These are phyloP conservation scores for Penicillium sp. DNA, from an alignment of 2,329 filamentous ascomycete genomes.

Conservation along the genomic window DNA sequence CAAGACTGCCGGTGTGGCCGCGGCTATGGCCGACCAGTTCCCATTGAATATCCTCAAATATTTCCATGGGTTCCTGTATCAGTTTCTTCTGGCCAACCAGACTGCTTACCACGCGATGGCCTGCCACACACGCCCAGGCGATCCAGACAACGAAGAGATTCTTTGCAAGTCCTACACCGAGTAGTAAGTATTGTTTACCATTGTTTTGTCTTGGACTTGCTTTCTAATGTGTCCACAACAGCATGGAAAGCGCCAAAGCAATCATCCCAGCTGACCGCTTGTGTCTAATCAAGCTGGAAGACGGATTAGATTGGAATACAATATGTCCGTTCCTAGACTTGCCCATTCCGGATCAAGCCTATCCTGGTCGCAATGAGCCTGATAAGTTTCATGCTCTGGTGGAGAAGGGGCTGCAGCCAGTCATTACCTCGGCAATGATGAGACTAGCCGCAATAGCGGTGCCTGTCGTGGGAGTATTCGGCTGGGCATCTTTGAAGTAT, in stretches of 20 bases:
- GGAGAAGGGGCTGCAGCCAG: slow-evolving; percentile 9
- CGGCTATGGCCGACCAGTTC: slow-evolving; percentile 5
- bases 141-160: slow-evolving; percentile 11
- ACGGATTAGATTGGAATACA: slow-evolving; percentile 21
- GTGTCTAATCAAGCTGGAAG: slow-evolving; percentile 17
- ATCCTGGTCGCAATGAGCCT: slow-evolving; percentile 20
- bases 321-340: slow-evolving; percentile 23
- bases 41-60: slow-evolving; percentile 21
- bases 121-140: slow-evolving; percentile 9
- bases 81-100: slow-evolving; percentile 11
- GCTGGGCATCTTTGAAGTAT: slow-evolving; percentile 11
- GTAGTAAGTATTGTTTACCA: slow-evolving; percentile 15
- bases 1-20: slow-evolving; percentile 12
- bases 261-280: slow-evolving; percentile 19
- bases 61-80: slow-evolving; percentile 13
- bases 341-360: slow-evolving; percentile 16
- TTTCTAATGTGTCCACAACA: slow-evolving; percentile 2
- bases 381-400: slow-evolving; percentile 18
- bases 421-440: slow-evolving; percentile 10
- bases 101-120: slow-evolving; percentile 12
- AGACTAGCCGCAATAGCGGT: slow-evolving; percentile 10
- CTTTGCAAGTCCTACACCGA: slow-evolving; percentile 16
- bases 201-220: too few species aligned
- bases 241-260: slow-evolving; percentile 18
- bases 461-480: slow-evolving; percentile 9